Percentiles rank a stretch among this genome's conserved stretches.
Conservation (phyloP, 306 rosid species). For the Casuarina cunninghamiana region DNA sequence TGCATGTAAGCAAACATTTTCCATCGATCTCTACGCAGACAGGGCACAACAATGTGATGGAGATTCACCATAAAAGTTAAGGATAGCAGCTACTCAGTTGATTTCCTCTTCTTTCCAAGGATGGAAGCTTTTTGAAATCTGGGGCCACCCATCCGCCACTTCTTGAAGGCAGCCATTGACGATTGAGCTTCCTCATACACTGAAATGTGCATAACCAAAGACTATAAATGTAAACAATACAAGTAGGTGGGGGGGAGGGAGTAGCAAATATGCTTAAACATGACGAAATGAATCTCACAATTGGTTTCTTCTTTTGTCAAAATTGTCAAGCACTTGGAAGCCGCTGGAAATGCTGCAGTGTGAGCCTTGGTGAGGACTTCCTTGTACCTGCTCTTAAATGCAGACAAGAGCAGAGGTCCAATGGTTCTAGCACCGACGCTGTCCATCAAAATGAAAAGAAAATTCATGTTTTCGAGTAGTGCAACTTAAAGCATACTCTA, state of each 20-base stretch:
- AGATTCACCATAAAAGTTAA: constrained; percentile 22
- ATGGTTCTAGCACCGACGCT: constrained; percentile 83
- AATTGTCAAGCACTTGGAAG: constrained; percentile 62
- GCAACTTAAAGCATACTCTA: constrained; percentile 7
- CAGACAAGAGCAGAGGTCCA: constrained; percentile 80
- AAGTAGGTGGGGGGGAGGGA: constrained; percentile 14
- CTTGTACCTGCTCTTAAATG: constrained; percentile 86
- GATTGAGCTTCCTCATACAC: constrained; percentile 95
- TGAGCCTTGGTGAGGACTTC: constrained; percentile 94
- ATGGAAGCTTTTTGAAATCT: constrained; percentile 79
- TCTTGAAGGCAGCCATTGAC: constrained; percentile 84
- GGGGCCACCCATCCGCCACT: constrained; percentile 94
- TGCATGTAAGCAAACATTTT: not conserved
- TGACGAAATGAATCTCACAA: constrained; percentile 49
- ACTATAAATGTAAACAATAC: constrained; percentile 7
- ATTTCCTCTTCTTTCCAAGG: constrained; percentile 82
- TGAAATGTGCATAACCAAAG: constrained; percentile 32
- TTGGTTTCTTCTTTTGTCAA: constrained; percentile 82
- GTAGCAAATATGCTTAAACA: constrained; percentile 16
- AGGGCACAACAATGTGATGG: constrained; percentile 13
- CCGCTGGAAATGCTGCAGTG: constrained; percentile 58
- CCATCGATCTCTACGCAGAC: constrained; percentile 10
- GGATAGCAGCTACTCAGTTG: constrained; percentile 42
- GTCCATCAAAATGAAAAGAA: constrained; percentile 28
- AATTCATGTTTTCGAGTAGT: not conserved